Conservation (phyloP, 1,284 basidiomycete species). For the Volvariella surrecta region DNA sequence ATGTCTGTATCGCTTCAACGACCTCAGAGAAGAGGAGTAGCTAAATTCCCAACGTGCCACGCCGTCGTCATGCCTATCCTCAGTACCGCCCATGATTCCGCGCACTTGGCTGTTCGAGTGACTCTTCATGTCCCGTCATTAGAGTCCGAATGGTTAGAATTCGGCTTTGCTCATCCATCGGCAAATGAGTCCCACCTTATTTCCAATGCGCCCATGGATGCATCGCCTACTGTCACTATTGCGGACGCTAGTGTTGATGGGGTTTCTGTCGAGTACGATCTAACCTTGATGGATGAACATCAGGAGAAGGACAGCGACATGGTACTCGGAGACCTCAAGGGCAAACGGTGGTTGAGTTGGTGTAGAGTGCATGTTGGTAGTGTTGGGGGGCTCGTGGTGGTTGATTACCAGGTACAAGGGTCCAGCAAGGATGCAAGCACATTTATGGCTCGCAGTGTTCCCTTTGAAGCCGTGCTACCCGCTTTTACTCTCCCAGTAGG, state of each 20-base stretch:
- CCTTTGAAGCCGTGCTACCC: conserved; percentile 49
- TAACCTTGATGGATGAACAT: conserved; percentile 29
- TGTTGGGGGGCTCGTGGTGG: conserved; percentile 39
- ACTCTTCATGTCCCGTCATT: conserved; percentile 46
- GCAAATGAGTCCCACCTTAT: conserved; percentile 2
- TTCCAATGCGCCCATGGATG: background rate
- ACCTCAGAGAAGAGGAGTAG: conserved; percentile 42
- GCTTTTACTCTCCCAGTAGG: conserved; percentile 60
- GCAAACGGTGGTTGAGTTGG: conserved; percentile 56
- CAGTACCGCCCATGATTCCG: background rate
- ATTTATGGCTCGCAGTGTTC: conserved; percentile 19
- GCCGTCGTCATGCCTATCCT: conserved; percentile 17
- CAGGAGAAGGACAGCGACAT: conserved; percentile 24
- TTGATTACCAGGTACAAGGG: conserved; percentile 54
- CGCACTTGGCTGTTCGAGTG: conserved; percentile 48
- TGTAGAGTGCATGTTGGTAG: conserved; percentile 49
- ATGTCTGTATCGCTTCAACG: conserved; percentile 19
- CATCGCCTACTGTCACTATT: conserved; percentile 41
- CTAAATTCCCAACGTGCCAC: conserved; percentile 54
- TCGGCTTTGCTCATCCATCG: conserved; percentile 49
- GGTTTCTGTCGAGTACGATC: conserved; percentile 50
- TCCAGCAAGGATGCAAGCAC: conserved; percentile 18
- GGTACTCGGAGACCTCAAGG: conserved; percentile 40
- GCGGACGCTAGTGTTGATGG: conserved; percentile 54
- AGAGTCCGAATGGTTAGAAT: conserved; percentile 66